Conservation (phyloP, 2,329 filamentous ascomycete genomes). For the Trichoderma oligosporum region DNA sequence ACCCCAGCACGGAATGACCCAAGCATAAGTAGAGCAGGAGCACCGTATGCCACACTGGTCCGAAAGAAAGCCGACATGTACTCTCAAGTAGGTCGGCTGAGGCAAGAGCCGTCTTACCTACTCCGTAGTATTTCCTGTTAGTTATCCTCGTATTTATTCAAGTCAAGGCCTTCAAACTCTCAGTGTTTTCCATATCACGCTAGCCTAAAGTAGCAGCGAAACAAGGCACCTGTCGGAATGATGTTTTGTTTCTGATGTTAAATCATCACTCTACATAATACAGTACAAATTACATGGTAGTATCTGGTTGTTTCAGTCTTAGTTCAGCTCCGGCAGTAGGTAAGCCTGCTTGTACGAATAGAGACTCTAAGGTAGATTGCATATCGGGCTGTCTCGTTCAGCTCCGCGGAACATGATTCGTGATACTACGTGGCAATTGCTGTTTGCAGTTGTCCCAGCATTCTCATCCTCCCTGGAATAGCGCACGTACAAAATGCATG, state of each 20-base stretch:
- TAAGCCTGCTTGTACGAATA: no score
- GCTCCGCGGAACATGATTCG: not conserved
- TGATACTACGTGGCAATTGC: not conserved
- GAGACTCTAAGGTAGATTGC: not conserved
- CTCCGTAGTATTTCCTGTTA: no score
- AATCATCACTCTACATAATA: not conserved
- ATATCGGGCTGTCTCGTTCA: not conserved
- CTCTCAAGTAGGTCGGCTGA: constrained; percentile 8
- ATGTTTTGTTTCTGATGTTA: not conserved
- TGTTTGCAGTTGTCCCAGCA: constrained; percentile 7
- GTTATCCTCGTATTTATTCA: not conserved
- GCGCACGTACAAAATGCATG: not conserved
- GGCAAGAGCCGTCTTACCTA: constrained; percentile 10
- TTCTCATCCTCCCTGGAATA: not conserved
- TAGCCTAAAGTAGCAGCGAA: constrained; percentile 8
- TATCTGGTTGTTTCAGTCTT: constrained; percentile 8
- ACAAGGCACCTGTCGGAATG: constrained; percentile 2
- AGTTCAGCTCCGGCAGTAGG: not conserved
- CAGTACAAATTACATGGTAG: not conserved
- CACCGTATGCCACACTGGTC: constrained; percentile 18
- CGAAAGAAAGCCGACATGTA: constrained; percentile 11
- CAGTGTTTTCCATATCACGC: constrained; percentile 18
- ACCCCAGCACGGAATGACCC: not conserved
- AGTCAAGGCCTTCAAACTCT: not conserved
- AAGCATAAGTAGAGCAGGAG: not conserved